Percentiles rank a stretch among this genome's conserved stretches.
Evolutionary conservation across 106 monocot species (phyloP).

Genomic region (Amphibolis antarctica): DNA sequence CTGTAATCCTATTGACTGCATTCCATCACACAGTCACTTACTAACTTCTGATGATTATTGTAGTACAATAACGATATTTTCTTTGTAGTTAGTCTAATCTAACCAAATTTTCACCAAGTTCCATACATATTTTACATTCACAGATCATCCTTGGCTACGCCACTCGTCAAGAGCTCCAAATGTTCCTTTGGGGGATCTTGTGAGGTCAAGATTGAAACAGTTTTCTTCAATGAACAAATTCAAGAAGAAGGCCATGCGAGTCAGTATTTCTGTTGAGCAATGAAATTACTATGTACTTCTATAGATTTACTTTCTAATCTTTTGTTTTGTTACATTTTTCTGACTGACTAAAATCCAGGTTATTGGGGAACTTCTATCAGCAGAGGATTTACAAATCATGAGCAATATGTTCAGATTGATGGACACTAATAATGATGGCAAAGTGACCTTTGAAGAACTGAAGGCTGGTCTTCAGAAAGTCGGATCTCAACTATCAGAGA

Average conservation of each 20-base stretch:
- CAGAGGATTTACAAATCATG: constrained; percentile 60
- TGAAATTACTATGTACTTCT: not conserved
- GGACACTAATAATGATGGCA: constrained; percentile 55
- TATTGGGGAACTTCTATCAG: constrained; percentile 57
- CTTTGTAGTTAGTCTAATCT: not conserved
- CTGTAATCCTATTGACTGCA: no score
- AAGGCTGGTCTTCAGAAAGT: constrained; percentile 57
- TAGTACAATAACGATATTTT: no score
- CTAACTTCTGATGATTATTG: no score
- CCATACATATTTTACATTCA: not conserved
- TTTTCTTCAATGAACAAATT: constrained; percentile 70
- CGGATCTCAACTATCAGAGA: constrained; percentile 51
- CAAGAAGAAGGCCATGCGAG: constrained; percentile 71
- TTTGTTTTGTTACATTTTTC: not conserved
- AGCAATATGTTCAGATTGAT: constrained; percentile 60
- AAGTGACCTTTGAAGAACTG: constrained; percentile 60
- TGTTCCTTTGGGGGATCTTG: constrained; percentile 60
- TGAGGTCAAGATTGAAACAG: constrained; percentile 58
- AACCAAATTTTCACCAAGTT: not conserved
- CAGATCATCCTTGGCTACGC: constrained; percentile 65
- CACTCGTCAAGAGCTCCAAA: constrained; percentile 40
- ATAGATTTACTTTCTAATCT: not conserved
- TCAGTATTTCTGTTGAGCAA: constrained; percentile 11
- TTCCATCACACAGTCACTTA: no score
- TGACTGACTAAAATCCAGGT: constrained; percentile 25